Base-by-base conservation (phyloP, 441 rosid genomes). In the Pelargonium citronellum region DNA sequence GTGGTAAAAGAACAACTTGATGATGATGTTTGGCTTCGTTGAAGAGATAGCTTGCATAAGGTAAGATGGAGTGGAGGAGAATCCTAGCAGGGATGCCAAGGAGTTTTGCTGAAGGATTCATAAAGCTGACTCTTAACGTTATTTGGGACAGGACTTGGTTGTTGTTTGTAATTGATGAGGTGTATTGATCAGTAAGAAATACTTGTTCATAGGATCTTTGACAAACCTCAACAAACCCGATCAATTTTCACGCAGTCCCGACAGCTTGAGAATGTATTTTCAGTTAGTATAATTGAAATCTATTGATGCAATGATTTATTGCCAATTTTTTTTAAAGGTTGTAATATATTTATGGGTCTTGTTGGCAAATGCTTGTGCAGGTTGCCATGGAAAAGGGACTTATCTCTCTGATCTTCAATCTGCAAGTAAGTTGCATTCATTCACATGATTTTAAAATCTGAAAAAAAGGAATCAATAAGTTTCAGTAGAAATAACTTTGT, bases 351-450 rank as follows among this genome's bases (percentile, higher is more conserved):
- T 11, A 20, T 61, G 55, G 70, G 7, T 55, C 69, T 67, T 66
- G 46, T 34, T 68, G n/a, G 19, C 60, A 20, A 69, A 67, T 72
- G 47, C 39, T 44, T 70, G 53, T 77, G 78, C 79, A 95, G 98
- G 96, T 91, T 82, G 98, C 99, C 74, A 87, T 94, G 15, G 94
- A 88, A 73, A 91, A 87, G 70, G 98, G 98, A 20, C 89, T 91
- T 76, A 91, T 91, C 83, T 86, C 97, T 64, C 34, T 92, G 82
- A 81, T 95, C 58, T 80, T 95, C 69, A 95, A 95, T 86, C 76
- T 95, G 74, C 99, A 95, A 88, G 99, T 92, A 84, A 87, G 97
- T 83, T 73, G 80, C 46, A 39, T 73, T 63, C 16, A 5, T 75
- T 57, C 44, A 34, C 67, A 67, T 70, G 66, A 67, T 71, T n/a